A percentile compares a stretch with the other conserved stretches of the same genome.
These are phyloP conservation scores for Fibroporia radiculosa DNA, from an alignment of 768 basidiomycete species.

Conservation along the genomic window DNA sequence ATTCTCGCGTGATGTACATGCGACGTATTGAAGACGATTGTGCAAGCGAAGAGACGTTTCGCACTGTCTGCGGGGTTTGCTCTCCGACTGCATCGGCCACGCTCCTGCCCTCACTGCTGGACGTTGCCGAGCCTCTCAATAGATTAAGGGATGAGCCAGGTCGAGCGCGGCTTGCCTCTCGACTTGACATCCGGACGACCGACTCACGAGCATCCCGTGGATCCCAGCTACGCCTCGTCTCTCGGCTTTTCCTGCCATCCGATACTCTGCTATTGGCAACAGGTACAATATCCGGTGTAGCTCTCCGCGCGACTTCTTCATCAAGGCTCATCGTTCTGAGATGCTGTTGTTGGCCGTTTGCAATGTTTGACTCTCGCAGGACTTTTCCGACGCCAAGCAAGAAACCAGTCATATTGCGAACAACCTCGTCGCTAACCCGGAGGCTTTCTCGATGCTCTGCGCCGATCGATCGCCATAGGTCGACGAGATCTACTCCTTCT, in stretches of 20 bases:
- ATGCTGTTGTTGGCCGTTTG: slow-evolving; percentile 33
- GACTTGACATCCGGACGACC: slow-evolving; percentile 21
- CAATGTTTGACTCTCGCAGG: slow-evolving; percentile 44
- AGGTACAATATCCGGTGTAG: slow-evolving; percentile 26
- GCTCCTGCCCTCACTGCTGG: slow-evolving; percentile 24
- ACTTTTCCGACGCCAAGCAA: slow-evolving; percentile 69
- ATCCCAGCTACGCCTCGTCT: slow-evolving; percentile 40
- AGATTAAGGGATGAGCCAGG: slow-evolving; percentile 10
- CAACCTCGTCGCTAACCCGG: slow-evolving; percentile 70
- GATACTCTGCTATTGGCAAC: slow-evolving; percentile 36
- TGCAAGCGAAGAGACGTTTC: slow-evolving; percentile 10
- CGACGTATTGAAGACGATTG: slow-evolving; percentile 35
- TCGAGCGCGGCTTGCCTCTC: slow-evolving; percentile 13
- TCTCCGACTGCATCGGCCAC: slow-evolving; percentile 12
- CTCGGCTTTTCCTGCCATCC: slow-evolving; percentile 51
- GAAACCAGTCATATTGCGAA: slow-evolving; percentile 68
- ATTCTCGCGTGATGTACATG: slow-evolving; percentile 51
- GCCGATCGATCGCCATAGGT: slow-evolving; percentile 63
- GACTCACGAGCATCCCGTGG: slow-evolving; percentile 16
- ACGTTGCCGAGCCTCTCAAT: slow-evolving; percentile 18
- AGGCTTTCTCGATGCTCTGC: slow-evolving; percentile 66
- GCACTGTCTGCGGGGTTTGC: slow-evolving; percentile 16
- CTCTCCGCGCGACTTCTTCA: slow-evolving; percentile 34
- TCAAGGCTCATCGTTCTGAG: slow-evolving; percentile 47
- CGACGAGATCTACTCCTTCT: slow-evolving; percentile 32